Evolutionary conservation across 2,329 filamentous ascomycete species (phyloP).

Genomic region (Taxawa tesnikishii): DNA sequence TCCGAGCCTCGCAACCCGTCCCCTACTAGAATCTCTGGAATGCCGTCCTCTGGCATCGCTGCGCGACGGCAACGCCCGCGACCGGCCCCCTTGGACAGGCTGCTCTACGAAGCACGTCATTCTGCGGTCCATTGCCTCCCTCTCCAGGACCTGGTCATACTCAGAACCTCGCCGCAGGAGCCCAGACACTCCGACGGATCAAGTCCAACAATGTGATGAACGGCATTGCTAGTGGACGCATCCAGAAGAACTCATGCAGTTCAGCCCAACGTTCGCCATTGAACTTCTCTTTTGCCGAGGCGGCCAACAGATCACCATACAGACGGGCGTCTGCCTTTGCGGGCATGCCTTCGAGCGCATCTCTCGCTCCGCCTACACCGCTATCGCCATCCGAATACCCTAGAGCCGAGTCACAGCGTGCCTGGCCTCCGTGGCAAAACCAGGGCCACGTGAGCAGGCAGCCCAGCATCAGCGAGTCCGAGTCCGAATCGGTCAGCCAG

Average conservation of each 20-base stretch:
- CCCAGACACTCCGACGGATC: slow-evolving; percentile 33
- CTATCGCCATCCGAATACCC: slow-evolving; percentile 29
- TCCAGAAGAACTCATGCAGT: slow-evolving; percentile 33
- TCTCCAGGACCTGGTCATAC: slow-evolving; percentile 37
- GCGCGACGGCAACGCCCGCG: slow-evolving; percentile 25
- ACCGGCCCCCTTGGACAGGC: slow-evolving; percentile 26
- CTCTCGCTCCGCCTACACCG: slow-evolving; percentile 35
- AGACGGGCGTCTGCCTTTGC: slow-evolving; percentile 17
- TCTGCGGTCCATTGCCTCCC: slow-evolving; percentile 39
- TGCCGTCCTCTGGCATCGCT: slow-evolving; percentile 25
- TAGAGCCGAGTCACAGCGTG: slow-evolving; percentile 13
- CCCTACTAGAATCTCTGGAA: slow-evolving; percentile 20
- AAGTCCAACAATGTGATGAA: slow-evolving; percentile 34
- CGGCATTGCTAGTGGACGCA: slow-evolving; percentile 26
- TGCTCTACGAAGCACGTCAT: slow-evolving; percentile 29
- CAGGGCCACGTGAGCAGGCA: slow-evolving; percentile 19
- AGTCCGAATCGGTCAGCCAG: no score
- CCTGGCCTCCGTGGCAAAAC: slow-evolving; percentile 28
- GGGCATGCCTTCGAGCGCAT: slow-evolving; percentile 26
- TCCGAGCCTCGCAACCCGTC: slow-evolving; percentile 17
- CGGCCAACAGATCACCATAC: no score
- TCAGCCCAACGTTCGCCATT: slow-evolving; percentile 37
- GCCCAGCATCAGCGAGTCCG: slow-evolving; percentile 25
- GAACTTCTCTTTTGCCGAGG: slow-evolving; percentile 32
- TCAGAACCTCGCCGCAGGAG: slow-evolving; percentile 8